phyloP scores from a whole-genome alignment of 768 basidiomycete genomes.

The Clitopilus passeckerianus region DNA sequence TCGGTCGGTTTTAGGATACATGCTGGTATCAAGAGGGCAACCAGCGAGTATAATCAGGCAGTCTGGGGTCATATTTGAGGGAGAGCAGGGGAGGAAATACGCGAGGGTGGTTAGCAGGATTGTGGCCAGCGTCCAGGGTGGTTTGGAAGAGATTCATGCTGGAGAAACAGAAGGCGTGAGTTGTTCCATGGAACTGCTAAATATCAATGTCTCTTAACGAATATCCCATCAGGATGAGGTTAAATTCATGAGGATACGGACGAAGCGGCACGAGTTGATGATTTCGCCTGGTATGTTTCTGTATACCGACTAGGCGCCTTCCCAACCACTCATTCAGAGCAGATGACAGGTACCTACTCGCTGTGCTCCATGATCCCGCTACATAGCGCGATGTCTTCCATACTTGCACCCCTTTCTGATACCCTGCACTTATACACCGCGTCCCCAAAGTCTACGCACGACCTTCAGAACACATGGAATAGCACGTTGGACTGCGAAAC shows the following conservation, averaged over 20 bases:
- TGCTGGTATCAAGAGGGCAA: slow-evolving; percentile 71
- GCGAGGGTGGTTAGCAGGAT: slow-evolving; percentile 69
- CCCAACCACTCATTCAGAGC: neutral
- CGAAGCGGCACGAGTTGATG: slow-evolving; percentile 89
- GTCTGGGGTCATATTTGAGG: slow-evolving; percentile 82
- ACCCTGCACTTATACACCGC: neutral
- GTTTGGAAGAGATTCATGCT: slow-evolving; percentile 71
- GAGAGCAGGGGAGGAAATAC: slow-evolving; percentile 75
- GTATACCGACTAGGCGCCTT: too few relatives aligned
- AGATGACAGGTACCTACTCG: slow-evolving; percentile 1
- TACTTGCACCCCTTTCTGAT: neutral
- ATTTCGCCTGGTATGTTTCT: slow-evolving; percentile 79
- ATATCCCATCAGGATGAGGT: slow-evolving; percentile 63
- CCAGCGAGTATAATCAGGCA: slow-evolving; percentile 79
- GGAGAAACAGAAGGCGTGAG: slow-evolving; percentile 20
- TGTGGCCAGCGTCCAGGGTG: slow-evolving; percentile 73
- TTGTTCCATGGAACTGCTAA: too few relatives aligned
- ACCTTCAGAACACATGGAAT: too few relatives aligned
- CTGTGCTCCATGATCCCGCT: neutral
- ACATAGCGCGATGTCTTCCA: neutral
- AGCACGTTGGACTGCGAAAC: too few relatives aligned
- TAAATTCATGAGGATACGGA: slow-evolving; percentile 85
- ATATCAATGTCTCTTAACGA: too few relatives aligned
- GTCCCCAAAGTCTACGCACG: too few relatives aligned
- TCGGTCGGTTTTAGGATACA: slow-evolving; percentile 82